Evolutionary conservation across 306 rosid species (phyloP).

Genomic region (Cicer cuneatum): DNA sequence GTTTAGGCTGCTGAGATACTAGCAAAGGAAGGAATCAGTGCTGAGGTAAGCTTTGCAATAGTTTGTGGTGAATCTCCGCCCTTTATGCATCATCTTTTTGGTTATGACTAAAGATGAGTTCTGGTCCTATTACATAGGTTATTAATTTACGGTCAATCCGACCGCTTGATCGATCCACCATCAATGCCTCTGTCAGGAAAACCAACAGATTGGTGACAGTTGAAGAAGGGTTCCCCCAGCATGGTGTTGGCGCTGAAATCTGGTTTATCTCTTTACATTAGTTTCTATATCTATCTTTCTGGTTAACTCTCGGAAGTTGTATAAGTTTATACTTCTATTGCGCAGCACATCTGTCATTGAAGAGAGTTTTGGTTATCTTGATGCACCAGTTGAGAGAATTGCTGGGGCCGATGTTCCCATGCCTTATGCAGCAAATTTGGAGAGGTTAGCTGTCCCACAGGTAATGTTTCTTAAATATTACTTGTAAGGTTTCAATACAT

Average conservation of each 20-base stretch:
- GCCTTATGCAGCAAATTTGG: slow-evolving; percentile 98
- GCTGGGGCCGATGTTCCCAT: slow-evolving; percentile 98
- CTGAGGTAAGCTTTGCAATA: slow-evolving; percentile 72
- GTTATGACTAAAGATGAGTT: slow-evolving; percentile 32
- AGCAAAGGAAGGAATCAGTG: slow-evolving; percentile 89
- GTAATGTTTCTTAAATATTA: slow-evolving; percentile 47
- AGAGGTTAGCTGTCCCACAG: slow-evolving; percentile 98
- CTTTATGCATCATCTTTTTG: not conserved
- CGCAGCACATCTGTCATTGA: slow-evolving; percentile 88
- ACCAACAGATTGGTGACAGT: slow-evolving; percentile 91
- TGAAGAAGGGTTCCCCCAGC: slow-evolving; percentile 99
- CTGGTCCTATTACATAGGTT: slow-evolving; percentile 54
- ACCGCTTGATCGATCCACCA: slow-evolving; percentile 89
- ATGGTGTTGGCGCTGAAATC: slow-evolving; percentile 98
- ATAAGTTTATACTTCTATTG: slow-evolving; percentile 41
- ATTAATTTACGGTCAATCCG: slow-evolving; percentile 93
- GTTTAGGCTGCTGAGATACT: slow-evolving; percentile 92
- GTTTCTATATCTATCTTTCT: slow-evolving; percentile 19
- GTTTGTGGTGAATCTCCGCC: slow-evolving; percentile 23
- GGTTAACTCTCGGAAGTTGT: slow-evolving; percentile 25
- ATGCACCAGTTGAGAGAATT: slow-evolving; percentile 96
- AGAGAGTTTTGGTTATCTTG: slow-evolving; percentile 96
- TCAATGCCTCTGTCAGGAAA: slow-evolving; percentile 92
- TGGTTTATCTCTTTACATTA: slow-evolving; percentile 62
- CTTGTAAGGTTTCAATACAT: slow-evolving; percentile 18